Percentiles rank a stretch among this genome's conserved stretches.
phyloP scores from a whole-genome alignment of 129 eudicot genomes.

The Logfia minima region DNA sequence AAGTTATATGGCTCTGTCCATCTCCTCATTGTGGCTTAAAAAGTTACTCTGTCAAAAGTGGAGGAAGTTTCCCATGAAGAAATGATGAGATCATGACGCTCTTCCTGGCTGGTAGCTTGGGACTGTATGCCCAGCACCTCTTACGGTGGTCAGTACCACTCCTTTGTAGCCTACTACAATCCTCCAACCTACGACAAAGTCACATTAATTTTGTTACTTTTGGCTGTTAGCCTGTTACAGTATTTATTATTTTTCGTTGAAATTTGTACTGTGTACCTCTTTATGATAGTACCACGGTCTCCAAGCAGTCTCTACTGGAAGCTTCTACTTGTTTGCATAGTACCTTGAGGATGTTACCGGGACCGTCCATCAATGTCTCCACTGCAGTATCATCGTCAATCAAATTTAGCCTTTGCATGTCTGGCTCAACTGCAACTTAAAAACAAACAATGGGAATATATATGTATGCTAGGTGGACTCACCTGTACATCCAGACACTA shows the following conservation, averaged over 20 bases:
- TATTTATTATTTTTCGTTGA: background rate
- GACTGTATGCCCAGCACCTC: conserved; percentile 63
- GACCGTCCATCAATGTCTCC: conserved; percentile 55
- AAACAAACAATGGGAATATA: background rate
- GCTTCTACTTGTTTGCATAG: conserved; percentile 46
- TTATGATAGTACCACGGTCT: conserved; percentile 51
- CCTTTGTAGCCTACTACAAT: conserved; percentile 54
- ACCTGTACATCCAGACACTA: conserved; percentile 54
- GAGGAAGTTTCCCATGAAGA: conserved; percentile 51
- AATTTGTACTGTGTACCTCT: conserved; percentile 33
- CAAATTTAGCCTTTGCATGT: background rate
- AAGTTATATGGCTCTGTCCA: background rate
- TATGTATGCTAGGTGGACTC: conserved; percentile 1
- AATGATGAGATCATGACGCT: conserved; percentile 57
- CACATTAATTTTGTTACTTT: conserved; percentile 10
- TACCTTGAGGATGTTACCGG: conserved; percentile 62
- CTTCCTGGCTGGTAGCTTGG: conserved; percentile 62
- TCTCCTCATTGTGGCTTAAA: conserved; percentile 1
- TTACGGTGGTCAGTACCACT: conserved; percentile 45
- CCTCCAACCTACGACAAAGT: conserved; percentile 57
- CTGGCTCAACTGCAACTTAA: background rate
- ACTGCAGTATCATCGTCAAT: conserved; percentile 31
- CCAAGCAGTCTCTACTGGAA: conserved; percentile 49
- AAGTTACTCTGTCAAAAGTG: conserved; percentile 23
- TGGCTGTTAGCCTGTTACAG: background rate